Base-by-base conservation (phyloP, 768 basidiomycete species). In the Chalciporus sphaerocephalus region DNA sequence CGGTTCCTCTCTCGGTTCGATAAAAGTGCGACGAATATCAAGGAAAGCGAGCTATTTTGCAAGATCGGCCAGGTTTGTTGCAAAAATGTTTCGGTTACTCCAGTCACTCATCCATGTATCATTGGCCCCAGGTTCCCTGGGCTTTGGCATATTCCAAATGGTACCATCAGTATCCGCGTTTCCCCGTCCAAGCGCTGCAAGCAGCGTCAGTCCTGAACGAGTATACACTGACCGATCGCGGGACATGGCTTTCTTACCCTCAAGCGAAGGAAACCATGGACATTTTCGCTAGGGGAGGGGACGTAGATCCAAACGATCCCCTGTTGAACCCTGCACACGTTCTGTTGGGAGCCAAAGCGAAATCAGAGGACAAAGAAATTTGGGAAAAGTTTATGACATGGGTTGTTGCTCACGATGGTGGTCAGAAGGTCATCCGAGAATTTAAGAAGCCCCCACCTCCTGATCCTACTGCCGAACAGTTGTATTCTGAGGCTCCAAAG, bases 11-110 rank as follows among this genome's bases (percentile, higher is more conserved):
- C 76, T 2, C 73, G 79, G 3, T 80, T 67, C 47, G 79, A 81
- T 51, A 80, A 79, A 51, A 76, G 75, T 42, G 78, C 79, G 8
- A 80, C 78, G 0, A 79, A 80, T 53, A 78, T 80, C 58, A 80
- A 78, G 47, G 77, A 80, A 48, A 76, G 72, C 23, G 56, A 65
- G 38, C 47, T 80, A 10, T 80, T 78, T 45, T 65, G 69, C 32
- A 63, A 57, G 9, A 76, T 80, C 20, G 77, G 78, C 7, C 76
- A 79, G 60, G 76, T 70, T 41, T 2, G 22, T 37, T 6, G 18
- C 22, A 9, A 5, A 18, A 36, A 1, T 18, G 15, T 3, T 6
- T 37, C 27, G 22, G 10, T 17, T 16, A 22, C 15, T 15, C 21
- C 15, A 36, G 4, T 7, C 12, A 25, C 11, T 51, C 35, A 32